Evolutionary conservation across 2,329 filamentous ascomycete species (phyloP).

Genomic region (Ophiostoma piceae): DNA sequence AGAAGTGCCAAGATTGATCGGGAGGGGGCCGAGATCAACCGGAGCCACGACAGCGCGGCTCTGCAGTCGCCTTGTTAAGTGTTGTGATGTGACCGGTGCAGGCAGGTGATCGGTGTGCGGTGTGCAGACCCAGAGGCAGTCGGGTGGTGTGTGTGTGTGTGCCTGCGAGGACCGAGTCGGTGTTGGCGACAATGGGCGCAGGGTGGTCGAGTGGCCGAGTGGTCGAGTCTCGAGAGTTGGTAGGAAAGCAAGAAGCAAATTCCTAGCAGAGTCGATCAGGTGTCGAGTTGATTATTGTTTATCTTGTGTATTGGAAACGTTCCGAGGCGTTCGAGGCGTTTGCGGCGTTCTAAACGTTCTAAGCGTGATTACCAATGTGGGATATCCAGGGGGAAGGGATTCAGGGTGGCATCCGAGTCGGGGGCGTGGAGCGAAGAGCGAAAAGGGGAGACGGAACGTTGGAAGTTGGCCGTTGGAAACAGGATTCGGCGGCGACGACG

Average conservation of each 20-base stretch:
- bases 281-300: background rate
- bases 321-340: background rate
- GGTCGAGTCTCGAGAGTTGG: constrained; percentile 3
- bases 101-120: constrained; percentile 5
- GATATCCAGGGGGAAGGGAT: background rate
- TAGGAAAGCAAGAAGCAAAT: background rate
- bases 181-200: background rate
- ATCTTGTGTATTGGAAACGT: background rate
- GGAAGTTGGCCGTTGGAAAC: background rate
- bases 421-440: constrained; percentile 4
- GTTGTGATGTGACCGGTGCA: background rate
- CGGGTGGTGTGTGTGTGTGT: background rate
- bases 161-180: background rate
- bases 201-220: background rate
- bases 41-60: constrained; percentile 16
- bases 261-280: background rate
- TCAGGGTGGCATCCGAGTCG: constrained; percentile 13
- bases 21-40: constrained; percentile 3
- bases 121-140: background rate
- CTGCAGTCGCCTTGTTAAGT: constrained; percentile 12
- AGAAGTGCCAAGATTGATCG: constrained; percentile 11
- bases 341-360: background rate
- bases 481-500: background rate
- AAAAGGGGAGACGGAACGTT: background rate
- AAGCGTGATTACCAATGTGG: constrained; percentile 10